A percentile compares a stretch with the other conserved stretches of the same genome.
phyloP scores from a whole-genome alignment of 345 rosid genomes.

The Citrus medica region DNA sequence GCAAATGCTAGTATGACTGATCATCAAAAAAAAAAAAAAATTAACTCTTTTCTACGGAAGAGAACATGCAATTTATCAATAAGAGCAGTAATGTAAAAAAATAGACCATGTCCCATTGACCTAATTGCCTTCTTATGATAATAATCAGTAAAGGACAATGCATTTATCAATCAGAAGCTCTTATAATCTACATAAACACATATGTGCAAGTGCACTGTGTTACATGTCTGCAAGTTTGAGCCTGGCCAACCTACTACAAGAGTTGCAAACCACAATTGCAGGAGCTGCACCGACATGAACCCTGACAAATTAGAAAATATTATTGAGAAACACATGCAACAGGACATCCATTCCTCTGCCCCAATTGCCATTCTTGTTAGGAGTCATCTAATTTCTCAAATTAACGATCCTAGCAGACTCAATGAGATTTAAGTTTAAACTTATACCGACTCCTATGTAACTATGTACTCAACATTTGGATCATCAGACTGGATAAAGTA shows the following conservation, averaged over 20 bases:
- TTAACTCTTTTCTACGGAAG: background rate
- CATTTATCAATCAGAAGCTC: background rate
- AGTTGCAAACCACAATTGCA: background rate
- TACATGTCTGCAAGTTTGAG: background rate
- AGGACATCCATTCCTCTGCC: background rate
- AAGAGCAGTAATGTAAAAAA: background rate
- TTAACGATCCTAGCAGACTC: background rate
- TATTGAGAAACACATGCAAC: background rate
- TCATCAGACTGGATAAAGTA: constrained; percentile 22
- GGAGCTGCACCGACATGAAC: background rate
- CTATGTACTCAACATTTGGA: constrained; percentile 8
- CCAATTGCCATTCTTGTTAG: background rate
- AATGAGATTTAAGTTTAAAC: background rate
- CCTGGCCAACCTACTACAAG: background rate
- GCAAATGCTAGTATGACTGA: background rate
- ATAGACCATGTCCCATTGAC: background rate
- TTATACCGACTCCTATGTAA: background rate
- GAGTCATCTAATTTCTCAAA: background rate
- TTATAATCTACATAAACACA: background rate
- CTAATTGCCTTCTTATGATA: background rate
- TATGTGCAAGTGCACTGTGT: background rate
- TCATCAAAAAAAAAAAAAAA: background rate
- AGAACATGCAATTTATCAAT: background rate
- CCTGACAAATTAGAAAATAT: background rate
- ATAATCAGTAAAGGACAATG: background rate